Evolutionary conservation across 75 land plant genomes (phyloP), one percentile per base, ranked within the genome.

Genomic region (Gnetum montanum): DNA sequence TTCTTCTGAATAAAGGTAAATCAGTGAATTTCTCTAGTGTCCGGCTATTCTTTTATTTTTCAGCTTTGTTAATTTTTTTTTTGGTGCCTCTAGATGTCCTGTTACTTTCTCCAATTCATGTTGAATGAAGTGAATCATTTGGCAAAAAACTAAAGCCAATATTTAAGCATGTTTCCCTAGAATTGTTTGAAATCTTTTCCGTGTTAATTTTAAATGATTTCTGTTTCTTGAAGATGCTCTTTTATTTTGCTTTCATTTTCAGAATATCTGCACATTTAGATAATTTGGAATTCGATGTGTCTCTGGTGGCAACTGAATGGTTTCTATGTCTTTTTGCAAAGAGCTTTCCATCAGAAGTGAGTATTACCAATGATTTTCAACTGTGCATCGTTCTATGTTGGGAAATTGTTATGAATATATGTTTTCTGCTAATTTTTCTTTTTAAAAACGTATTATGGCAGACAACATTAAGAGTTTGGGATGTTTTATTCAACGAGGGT

Each of bases 241-340:
- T 60, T 46, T 46, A 22, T 54, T 8, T 56, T 20, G 38, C 36
- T 4, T 36, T 41, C 28, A 28, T 54, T 38, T 3, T n/a, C 78
- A 93, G 98, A 69, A 68, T 93, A 44, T 84, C 90, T 55, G 61
- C 82, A 48, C 98, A 88, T 73, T 72, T 93, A 61, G 95, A 89
- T 56, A 65, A 77, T 52, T 55, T 93, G 66, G 96, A 71, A 46
- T 93, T 93, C 69, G 98, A 93, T 76, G 84, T 82, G 28, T 85
- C 98, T 31, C 84, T 93, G 54, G 91, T 93, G 16, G 75, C 86
- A 48, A 89, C 98, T 37, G 96, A 93, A 60, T 93, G 98, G 98
- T 93, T 93, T 50, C 61, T 93, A 2, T 93, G 98, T 59, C 80
- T 93, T 31, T 93, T 93, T 57, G 81, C 98, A 12, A 93, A 93